These are phyloP conservation scores for Hansenula lynferdii DNA, from an alignment of 1,139 yeast species.

Conservation along the genomic window DNA sequence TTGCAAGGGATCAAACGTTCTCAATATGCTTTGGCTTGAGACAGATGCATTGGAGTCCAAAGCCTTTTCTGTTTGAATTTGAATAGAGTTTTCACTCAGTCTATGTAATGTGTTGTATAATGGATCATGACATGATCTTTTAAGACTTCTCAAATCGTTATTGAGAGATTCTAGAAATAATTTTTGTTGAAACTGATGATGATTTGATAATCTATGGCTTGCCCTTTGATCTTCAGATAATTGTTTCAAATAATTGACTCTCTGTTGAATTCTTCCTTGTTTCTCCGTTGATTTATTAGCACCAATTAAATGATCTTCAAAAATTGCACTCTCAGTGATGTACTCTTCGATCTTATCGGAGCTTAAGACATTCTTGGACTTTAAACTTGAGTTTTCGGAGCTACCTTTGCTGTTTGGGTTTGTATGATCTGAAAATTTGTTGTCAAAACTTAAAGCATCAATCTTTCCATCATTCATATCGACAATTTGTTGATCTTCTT, in stretches of 20 bases:
- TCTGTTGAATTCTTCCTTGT: conserved; percentile 21
- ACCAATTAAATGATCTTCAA: too few species aligned
- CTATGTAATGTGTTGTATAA: conserved; percentile 7
- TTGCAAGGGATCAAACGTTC: background rate
- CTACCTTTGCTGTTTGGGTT: background rate
- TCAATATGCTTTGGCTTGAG: background rate
- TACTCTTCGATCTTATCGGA: background rate
- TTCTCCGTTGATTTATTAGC: background rate
- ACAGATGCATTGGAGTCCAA: conserved; percentile 1
- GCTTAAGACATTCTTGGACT: background rate
- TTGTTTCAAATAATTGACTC: conserved; percentile 14
- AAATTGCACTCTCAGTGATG: too few species aligned
- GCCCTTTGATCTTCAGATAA: conserved; percentile 8
- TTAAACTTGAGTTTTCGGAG: background rate
- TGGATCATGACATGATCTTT: conserved; percentile 17
- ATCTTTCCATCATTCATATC: background rate
- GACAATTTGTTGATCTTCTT: background rate
- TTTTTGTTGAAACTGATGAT: conserved; percentile 17
- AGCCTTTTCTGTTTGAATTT: too few species aligned
- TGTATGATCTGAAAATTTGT: background rate
- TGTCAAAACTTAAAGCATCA: background rate
- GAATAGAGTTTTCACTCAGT: too few species aligned
- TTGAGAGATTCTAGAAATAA: conserved; percentile 16
- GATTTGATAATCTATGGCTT: conserved; percentile 5
- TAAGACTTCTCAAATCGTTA: conserved; percentile 16